Percentiles rank a stretch among this genome's conserved stretches.
Evolutionary conservation across 2,329 filamentous ascomycete species (phyloP).

Genomic region (Claviceps digitariae): DNA sequence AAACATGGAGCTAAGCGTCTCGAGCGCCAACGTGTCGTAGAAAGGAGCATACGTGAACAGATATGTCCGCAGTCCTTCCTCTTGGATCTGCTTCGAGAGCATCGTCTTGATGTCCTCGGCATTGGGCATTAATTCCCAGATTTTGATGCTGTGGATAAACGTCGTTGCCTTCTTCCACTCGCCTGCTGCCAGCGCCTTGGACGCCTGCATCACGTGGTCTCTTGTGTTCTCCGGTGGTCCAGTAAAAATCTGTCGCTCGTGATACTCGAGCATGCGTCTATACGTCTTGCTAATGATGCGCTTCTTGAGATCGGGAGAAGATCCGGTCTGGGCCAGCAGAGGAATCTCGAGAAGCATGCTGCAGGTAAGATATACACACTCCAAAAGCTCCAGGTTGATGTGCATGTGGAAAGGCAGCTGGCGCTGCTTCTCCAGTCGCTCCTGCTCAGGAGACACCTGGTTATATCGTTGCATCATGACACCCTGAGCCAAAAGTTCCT

Average conservation of each 20-base stretch:
- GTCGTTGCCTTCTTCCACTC: constrained; percentile 96
- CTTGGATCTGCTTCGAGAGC: constrained; percentile 96
- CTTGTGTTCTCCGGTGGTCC: constrained; percentile 97
- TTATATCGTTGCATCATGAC: constrained; percentile 97
- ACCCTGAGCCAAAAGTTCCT: constrained; percentile 93
- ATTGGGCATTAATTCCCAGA: constrained; percentile 96
- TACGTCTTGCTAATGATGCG: constrained; percentile 98
- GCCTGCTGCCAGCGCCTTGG: constrained; percentile 87
- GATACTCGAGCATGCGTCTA: constrained; percentile 97
- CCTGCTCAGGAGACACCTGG: constrained; percentile 93
- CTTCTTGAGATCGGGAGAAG: constrained; percentile 93
- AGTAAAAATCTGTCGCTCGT: constrained; percentile 98
- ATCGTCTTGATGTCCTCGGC: constrained; percentile 89
- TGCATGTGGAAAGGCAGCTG: constrained; percentile 99
- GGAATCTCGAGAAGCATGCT: constrained; percentile 99
- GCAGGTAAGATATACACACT: constrained; percentile 97
- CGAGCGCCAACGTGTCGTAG: constrained; percentile 89
- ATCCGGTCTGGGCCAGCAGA: constrained; percentile 89
- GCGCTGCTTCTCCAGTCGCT: constrained; percentile 90
- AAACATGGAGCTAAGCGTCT: constrained; percentile 84
- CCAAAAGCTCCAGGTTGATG: constrained; percentile 96
- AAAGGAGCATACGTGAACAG: constrained; percentile 99
- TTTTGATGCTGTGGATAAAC: constrained; percentile 97
- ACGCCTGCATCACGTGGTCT: constrained; percentile 98
- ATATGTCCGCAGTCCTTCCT: constrained; percentile 94